Evolutionary conservation across 228 moss, liverwort and hornwort genomes (phyloP).

Genomic region (Sphagnum magellanicum): DNA sequence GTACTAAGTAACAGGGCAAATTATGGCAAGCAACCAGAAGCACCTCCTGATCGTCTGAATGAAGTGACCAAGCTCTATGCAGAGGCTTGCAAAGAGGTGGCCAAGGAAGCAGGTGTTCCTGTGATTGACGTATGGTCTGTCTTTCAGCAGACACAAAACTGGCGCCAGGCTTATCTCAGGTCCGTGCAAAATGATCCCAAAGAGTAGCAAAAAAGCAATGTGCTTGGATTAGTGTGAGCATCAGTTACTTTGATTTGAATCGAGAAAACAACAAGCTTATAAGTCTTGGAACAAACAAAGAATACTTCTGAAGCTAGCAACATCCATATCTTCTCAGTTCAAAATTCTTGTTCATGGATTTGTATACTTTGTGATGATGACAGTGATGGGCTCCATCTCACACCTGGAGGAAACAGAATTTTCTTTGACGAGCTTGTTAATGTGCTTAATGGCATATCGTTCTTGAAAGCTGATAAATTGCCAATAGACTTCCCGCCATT

Average conservation of each 20-base stretch:
- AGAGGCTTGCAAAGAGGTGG: slow-evolving; percentile 6
- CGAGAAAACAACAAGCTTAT: too few species aligned
- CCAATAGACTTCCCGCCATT: slow-evolving; percentile 4
- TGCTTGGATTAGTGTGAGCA: too few species aligned
- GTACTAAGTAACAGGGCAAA: slow-evolving; percentile 3
- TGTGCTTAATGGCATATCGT: slow-evolving; percentile 5
- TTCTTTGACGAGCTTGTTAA: slow-evolving; percentile 7
- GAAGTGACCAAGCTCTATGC: slow-evolving; percentile 7
- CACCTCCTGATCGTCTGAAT: slow-evolving; percentile 5
- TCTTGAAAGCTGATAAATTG: not conserved
- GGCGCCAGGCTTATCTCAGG: slow-evolving; percentile 6
- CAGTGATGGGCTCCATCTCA: slow-evolving; percentile 13
- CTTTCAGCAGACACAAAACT: slow-evolving; percentile 6
- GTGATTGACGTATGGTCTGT: slow-evolving; percentile 9
- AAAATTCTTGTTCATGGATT: not conserved
- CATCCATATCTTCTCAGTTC: not conserved
- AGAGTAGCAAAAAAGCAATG: not conserved
- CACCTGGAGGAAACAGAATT: slow-evolving; percentile 4
- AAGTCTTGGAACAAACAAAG: too few species aligned
- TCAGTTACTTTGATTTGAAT: too few species aligned
- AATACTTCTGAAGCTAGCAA: not conserved
- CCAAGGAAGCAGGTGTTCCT: slow-evolving; percentile 2
- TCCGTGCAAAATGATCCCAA: not conserved
- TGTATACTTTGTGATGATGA: not conserved
- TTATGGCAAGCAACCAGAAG: slow-evolving; percentile 5